phyloP scores from a whole-genome alignment of 345 rosid species.

The Citrus maxima region DNA sequence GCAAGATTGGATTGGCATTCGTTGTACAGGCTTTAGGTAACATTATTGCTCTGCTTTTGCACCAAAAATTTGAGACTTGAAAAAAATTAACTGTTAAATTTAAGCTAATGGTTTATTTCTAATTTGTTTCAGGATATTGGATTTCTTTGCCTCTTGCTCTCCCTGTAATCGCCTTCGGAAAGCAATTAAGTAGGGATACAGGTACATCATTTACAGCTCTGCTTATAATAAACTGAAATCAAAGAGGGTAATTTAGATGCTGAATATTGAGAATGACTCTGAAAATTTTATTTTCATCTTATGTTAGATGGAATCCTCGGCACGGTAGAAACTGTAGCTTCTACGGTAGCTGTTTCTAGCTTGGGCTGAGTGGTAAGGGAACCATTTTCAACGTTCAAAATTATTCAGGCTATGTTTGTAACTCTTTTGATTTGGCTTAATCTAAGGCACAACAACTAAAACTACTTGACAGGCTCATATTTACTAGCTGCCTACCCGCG shows the following conservation, averaged over 20 bases:
- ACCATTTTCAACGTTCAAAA: background rate
- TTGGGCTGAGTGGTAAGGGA: slow-evolving; percentile 76
- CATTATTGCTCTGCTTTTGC: too few relatives aligned
- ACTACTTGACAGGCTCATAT: too few relatives aligned
- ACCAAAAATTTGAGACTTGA: too few relatives aligned
- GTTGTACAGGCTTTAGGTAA: slow-evolving; percentile 9
- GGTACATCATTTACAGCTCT: slow-evolving; percentile 33
- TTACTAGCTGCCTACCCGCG: too few relatives aligned
- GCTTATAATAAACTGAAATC: background rate
- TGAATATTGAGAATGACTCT: background rate
- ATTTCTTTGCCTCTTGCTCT: slow-evolving; percentile 86
- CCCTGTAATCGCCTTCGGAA: slow-evolving; percentile 89
- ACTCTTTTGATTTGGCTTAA: too few relatives aligned
- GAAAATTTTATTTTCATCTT: slow-evolving; percentile 9
- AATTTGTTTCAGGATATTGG: slow-evolving; percentile 45
- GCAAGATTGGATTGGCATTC: slow-evolving; percentile 58
- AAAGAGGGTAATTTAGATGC: background rate
- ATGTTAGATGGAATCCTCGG: slow-evolving; percentile 61
- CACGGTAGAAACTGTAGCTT: slow-evolving; percentile 72
- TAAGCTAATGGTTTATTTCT: background rate
- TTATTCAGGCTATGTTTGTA: background rate
- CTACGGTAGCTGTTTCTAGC: slow-evolving; percentile 67
- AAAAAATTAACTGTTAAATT: background rate
- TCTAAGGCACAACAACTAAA: too few relatives aligned
- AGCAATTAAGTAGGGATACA: slow-evolving; percentile 78